A percentile compares a stretch with the other conserved stretches of the same genome.
Evolutionary conservation across 495 filamentous ascomycete genomes (phyloP).

Genomic region (Cercophora samala): DNA sequence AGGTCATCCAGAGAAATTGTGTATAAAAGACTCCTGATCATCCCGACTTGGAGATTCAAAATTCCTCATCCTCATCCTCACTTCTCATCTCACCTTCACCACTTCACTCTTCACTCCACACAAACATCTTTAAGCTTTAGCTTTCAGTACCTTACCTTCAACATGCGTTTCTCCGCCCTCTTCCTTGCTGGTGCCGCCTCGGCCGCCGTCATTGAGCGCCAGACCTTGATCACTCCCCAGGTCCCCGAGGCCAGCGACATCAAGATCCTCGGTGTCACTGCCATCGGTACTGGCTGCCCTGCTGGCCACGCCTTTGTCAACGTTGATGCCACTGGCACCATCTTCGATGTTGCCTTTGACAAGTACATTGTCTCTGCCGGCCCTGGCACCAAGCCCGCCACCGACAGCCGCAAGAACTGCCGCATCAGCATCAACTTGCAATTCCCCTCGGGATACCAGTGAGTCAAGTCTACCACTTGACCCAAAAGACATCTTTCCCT

Average conservation of each 20-base stretch:
- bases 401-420: conserved; percentile 47
- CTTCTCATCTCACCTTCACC: neutral
- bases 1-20: neutral
- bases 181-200: conserved; percentile 22
- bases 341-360: conserved; percentile 49
- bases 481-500: neutral
- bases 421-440: conserved; percentile 44
- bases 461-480: conserved; percentile 13
- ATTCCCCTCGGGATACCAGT: conserved; percentile 46
- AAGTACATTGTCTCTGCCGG: conserved; percentile 46
- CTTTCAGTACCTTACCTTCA: conserved; percentile 14
- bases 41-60: neutral
- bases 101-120: neutral
- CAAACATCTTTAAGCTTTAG: neutral
- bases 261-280: conserved; percentile 31
- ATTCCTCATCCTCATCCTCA: conserved; percentile 6
- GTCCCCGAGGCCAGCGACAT: conserved; percentile 16
- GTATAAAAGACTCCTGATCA: conserved; percentile 10
- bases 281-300: conserved; percentile 35
- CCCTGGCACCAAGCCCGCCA: conserved; percentile 30
- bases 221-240: conserved; percentile 6
- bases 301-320: conserved; percentile 32
- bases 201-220: conserved; percentile 13
- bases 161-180: conserved; percentile 25
- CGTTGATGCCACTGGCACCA: conserved; percentile 35